These are phyloP conservation scores for Pseudogymnoascus sp. DNA, from an alignment of 2,329 filamentous ascomycete genomes.

Conservation along the genomic window DNA sequence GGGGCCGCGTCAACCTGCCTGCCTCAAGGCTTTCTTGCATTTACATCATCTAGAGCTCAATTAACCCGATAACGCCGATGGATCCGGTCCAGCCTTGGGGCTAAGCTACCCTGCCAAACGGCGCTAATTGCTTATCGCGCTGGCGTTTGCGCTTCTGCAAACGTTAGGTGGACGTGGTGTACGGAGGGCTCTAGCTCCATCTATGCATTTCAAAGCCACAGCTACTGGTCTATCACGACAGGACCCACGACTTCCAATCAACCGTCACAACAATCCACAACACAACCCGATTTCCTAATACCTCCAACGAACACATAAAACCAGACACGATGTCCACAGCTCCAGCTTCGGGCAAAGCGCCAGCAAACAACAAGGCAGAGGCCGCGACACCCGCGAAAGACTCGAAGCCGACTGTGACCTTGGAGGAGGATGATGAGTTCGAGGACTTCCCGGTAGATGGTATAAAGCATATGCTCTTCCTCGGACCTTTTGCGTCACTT, in stretches of 20 bases:
- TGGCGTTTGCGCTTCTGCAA: conserved; percentile 6
- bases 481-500: not conserved
- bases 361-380: conserved; percentile 13
- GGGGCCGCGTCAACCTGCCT: not conserved
- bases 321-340: not conserved
- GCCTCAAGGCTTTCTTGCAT: not conserved
- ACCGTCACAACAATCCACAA: not conserved
- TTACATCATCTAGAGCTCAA: not conserved
- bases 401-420: conserved; percentile 43
- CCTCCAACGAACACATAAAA: not conserved
- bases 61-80: conserved; percentile 3
- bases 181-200: conserved; percentile 6
- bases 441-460: conserved; percentile 97
- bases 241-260: not conserved
- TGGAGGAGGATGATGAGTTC: conserved; percentile 98
- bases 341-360: not conserved
- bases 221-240: not conserved
- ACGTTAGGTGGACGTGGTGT: not conserved
- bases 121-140: conserved; percentile 4
- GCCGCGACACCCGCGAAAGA: conserved; percentile 30
- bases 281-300: not conserved
- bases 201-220: conserved; percentile 6
- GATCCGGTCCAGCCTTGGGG: conserved; percentile 3
- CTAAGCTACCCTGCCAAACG: not conserved
- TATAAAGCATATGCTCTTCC: conserved; percentile 32